A percentile compares a stretch with the other conserved stretches of the same genome.
Evolutionary conservation across 306 rosid genomes (phyloP).

Genomic region (Mimosa pudica): DNA sequence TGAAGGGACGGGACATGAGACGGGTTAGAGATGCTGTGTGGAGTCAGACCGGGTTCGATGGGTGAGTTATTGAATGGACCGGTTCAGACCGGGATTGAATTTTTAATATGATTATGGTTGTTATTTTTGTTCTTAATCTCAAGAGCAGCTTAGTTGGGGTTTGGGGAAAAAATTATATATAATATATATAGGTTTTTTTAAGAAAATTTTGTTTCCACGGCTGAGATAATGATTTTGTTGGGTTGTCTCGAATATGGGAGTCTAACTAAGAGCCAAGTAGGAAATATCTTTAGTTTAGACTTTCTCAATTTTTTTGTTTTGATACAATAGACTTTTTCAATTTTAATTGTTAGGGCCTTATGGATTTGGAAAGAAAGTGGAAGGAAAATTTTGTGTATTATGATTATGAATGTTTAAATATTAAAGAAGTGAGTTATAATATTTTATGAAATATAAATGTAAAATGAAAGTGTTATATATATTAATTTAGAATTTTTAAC

Average conservation of each 20-base stretch:
- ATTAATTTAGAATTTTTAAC: too few relatives aligned
- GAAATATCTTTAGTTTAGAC: too few relatives aligned
- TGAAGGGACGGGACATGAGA: conserved; percentile 93
- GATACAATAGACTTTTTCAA: too few relatives aligned
- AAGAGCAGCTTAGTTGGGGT: conserved; percentile 18
- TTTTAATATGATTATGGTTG: not conserved
- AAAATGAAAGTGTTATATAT: too few relatives aligned
- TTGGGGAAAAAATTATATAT: too few relatives aligned
- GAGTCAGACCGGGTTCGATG: conserved; percentile 96
- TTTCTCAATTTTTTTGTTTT: too few relatives aligned
- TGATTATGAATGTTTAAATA: too few relatives aligned
- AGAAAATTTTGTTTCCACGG: not conserved
- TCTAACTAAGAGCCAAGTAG: conserved; percentile 44
- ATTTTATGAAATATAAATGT: too few relatives aligned
- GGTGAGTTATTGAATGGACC: conserved; percentile 24
- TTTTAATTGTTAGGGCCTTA: too few relatives aligned
- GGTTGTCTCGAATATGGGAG: conserved; percentile 47
- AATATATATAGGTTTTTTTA: conserved; percentile 14
- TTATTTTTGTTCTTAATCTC: not conserved
- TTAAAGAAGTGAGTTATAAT: too few relatives aligned
- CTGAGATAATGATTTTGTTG: conserved; percentile 47
- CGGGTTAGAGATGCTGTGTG: conserved; percentile 95
- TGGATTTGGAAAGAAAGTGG: too few relatives aligned
- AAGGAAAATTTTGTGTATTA: too few relatives aligned
- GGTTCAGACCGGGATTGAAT: conserved; percentile 17